Base-by-base conservation (phyloP, 129 eudicot genomes). In the Apium graveolens region DNA sequence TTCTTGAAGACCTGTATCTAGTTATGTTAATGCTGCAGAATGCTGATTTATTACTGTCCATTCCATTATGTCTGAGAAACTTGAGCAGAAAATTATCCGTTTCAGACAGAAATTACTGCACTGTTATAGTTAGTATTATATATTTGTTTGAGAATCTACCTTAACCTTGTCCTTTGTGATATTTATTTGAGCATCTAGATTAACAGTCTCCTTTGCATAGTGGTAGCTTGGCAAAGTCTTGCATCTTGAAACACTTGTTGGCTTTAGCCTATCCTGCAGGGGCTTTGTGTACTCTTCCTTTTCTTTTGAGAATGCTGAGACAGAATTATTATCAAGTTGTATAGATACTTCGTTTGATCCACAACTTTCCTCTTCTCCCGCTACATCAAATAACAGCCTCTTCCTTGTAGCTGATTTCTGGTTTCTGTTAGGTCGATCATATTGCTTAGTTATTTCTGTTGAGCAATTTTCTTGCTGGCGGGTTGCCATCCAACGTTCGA, bases 401-500 rank as follows among this genome's bases (percentile, higher is more conserved):
- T 70, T 83, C 76, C 74, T 84, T 20, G 77, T 79, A 68, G 81
- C 53, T 39, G 83, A 63, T 35, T 80, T 84, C 77, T 78, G 84
- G 73, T 80, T 82, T 60, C 62, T 84, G 29, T 79, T 79, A 39
- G 80, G 68, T 42, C 82, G 80, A 27, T 81, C 91, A 78, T 80
- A 73, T 62, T n/a, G n/a, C n/a, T n/a, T n/a, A n/a, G n/a, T n/a
- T n/a, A n/a, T n/a, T n/a, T 88, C 90, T 14, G 80, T 82, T 11
- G 82, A 81, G 26, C 86, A 79, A 49, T 77, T 87, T 46, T 93
- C 96, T 27, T 88, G 90, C 71, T 85, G 88, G 34, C 96, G 91
- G 35, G 98, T 91, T 13, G 96, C 98, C 98, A 93, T 93, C 98
- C 98, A 93, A 75, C 98, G 86, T 80, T 93, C 98, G 14, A 93